These are phyloP conservation scores for Bipolaris sorokiniana DNA, from an alignment of 2,329 filamentous ascomycete genomes.

Conservation along the genomic window DNA sequence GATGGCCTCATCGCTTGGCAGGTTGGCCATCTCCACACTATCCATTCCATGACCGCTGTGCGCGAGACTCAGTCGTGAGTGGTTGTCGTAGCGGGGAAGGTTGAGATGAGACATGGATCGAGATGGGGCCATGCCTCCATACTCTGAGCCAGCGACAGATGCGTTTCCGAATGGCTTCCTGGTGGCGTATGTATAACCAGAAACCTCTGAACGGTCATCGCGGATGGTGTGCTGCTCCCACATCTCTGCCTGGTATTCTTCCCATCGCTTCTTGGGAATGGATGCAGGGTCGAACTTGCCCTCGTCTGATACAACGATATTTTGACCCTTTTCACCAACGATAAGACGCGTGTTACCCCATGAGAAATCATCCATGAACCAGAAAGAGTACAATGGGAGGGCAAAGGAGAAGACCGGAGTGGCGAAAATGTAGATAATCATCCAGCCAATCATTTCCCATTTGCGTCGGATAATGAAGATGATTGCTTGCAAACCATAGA, in stretches of 20 bases:
- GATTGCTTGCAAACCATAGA: constrained; percentile 94
- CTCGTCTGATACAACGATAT: constrained; percentile 93
- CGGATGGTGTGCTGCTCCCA: constrained; percentile 93
- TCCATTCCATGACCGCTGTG: constrained; percentile 60
- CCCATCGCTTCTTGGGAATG: constrained; percentile 98
- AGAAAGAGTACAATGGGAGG: constrained; percentile 93
- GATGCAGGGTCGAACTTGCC: constrained; percentile 94
- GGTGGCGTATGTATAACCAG: constrained; percentile 93
- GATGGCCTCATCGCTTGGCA: constrained; percentile 88
- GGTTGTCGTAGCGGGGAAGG: constrained; percentile 57
- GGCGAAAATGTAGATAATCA: constrained; percentile 92
- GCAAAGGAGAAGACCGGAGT: constrained; percentile 91
- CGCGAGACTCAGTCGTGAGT: constrained; percentile 62
- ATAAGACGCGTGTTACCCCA: constrained; percentile 99
- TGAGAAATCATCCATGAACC: constrained; percentile 99
- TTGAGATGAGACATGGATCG: constrained; percentile 66
- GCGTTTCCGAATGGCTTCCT: constrained; percentile 66
- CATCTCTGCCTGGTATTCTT: constrained; percentile 96
- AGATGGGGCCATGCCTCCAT: constrained; percentile 61
- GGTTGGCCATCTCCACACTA: constrained; percentile 71
- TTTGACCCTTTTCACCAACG: constrained; percentile 89
- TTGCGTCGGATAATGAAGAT: constrained; percentile 97
- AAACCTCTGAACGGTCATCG: constrained; percentile 83
- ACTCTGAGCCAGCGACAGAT: constrained; percentile 63
- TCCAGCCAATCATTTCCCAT: constrained; percentile 99